Evolutionary conservation across 192 early-diverging fungal species (phyloP).

Genomic region (Entrophospora sp.): DNA sequence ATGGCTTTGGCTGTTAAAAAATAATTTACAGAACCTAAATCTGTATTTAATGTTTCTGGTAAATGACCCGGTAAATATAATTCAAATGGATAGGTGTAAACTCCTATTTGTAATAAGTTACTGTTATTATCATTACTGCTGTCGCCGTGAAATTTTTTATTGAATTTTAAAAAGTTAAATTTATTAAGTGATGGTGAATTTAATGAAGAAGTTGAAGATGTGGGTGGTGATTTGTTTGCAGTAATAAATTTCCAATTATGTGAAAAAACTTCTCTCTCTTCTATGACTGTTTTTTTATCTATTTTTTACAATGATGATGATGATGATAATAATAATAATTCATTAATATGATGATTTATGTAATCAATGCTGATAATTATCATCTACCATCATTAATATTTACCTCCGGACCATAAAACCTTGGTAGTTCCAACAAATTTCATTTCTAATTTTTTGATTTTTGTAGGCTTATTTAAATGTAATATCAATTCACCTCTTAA

Average conservation of each 20-base stretch:
- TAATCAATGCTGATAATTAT: neutral
- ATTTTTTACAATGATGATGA: neutral
- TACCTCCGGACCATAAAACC: neutral
- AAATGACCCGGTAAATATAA: neutral
- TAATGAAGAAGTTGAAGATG: neutral
- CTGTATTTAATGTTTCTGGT: neutral
- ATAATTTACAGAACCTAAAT: neutral
- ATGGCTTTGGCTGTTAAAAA: neutral
- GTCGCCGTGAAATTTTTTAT: neutral
- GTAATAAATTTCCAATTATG: neutral
- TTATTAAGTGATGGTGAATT: neutral
- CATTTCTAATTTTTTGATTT: neutral
- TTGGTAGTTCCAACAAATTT: neutral
- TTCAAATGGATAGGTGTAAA: neutral
- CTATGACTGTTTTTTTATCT: neutral
- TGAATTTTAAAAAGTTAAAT: neutral
- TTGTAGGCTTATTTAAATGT: neutral
- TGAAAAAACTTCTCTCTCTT: neutral
- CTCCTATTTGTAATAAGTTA: neutral
- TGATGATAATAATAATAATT: neutral
- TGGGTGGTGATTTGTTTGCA: neutral
- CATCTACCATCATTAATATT: neutral
- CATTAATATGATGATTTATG: neutral
- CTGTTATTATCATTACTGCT: too few relatives aligned
- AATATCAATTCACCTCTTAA: constrained; percentile 7